Evolutionary conservation across 2,329 filamentous ascomycete species (phyloP), one percentile per base, ranked within the genome.

Genomic region (Aspergillus transmontanensis): DNA sequence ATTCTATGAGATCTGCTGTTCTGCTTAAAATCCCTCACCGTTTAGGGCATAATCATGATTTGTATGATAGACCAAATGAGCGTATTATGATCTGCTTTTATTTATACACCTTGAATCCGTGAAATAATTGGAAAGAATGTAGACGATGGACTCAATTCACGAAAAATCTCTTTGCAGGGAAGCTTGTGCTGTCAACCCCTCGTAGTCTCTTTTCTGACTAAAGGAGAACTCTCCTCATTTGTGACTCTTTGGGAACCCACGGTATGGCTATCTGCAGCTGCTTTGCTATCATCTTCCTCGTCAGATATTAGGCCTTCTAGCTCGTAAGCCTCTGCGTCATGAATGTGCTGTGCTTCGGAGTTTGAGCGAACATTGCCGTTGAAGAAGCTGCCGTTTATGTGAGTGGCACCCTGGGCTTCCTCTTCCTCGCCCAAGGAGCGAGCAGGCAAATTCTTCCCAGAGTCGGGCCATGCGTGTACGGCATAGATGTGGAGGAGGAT

Each of bases 311-410:
- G 80, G 0, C 92, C 94, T 64, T 95, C 93, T 1, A 99, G 84
- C 79, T 98, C 95, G 75, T 97, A 99, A 70, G 97, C 93, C 74
- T 97, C 90, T 0, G 92, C 94, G 73, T 96, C 94, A 34, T 87
- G 84, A 43, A 94, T 82, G 64, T 87, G 87, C 76, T 82, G 74
- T 50, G 68, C 78, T 68, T 75, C 79, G 21, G 76, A 73, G 30
- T 67, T 65, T 1, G 74, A 69, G 58, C 75, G 76, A 4, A 77
- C 75, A 65, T 85, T 82, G 19, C 83, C 82, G 66, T 84, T 85
- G 56, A 73, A 16, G 21, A 56, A 56, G 32, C 56, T 11, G 36
- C 36, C 48, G 34, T 60, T 59, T 43, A 53, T 70, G 66, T 54
- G 66, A 64, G 65, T 64, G 23, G 57, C 59, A 10, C 64, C 62